Evolutionary conservation across 129 eudicot genomes (phyloP).

Genomic region (Arctium minus): DNA sequence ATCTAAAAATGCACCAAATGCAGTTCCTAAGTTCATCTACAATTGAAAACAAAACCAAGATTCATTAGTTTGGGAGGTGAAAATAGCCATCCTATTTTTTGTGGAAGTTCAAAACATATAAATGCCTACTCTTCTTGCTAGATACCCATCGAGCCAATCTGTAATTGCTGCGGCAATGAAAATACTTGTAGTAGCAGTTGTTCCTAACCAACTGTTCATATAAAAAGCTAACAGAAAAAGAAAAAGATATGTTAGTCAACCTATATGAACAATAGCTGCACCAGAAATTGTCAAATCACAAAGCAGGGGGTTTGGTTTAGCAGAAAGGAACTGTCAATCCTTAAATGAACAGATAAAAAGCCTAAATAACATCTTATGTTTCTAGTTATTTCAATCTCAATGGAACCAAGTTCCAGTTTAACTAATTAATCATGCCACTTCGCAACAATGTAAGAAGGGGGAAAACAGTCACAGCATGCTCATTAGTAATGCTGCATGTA

Average conservation of each 20-base stretch:
- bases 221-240: constrained; percentile 57
- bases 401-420: background rate
- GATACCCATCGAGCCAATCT: constrained; percentile 98
- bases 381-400: background rate
- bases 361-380: background rate
- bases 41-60: background rate
- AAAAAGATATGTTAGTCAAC: constrained; percentile 27
- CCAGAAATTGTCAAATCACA: background rate
- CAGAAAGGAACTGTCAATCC: background rate
- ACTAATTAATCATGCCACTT: background rate
- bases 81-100: background rate
- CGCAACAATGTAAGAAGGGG: background rate
- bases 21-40: constrained; percentile 87
- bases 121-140: constrained; percentile 78
- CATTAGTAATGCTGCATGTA: background rate
- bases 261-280: background rate
- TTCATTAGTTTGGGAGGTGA: background rate
- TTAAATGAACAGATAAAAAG: background rate
- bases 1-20: constrained; percentile 95
- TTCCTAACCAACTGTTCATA: constrained; percentile 80
- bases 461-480: background rate
- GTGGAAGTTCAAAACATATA: background rate
- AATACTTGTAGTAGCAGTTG: constrained; percentile 69
- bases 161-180: constrained; percentile 88
- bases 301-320: too few relatives aligned